Conservation (phyloP, 495 filamentous ascomycete species). For the Lichenothelia convexa region DNA sequence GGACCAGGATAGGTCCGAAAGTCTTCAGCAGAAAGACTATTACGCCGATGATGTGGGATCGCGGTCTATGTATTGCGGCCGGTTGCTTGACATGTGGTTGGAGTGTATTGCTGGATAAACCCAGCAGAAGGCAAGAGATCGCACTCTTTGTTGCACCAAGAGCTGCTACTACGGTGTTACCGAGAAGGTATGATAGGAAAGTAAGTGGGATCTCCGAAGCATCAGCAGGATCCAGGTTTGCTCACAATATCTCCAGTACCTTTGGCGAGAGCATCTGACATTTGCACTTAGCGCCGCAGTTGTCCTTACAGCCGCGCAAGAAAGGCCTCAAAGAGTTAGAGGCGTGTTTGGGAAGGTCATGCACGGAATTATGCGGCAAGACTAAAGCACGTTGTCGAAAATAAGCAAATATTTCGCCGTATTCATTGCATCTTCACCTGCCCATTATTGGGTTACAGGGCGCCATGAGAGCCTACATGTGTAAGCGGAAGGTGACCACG, state of each 20-base stretch:
- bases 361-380: conserved; percentile 9
- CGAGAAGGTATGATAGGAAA: conserved; percentile 50
- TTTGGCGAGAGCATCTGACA: conserved; percentile 55
- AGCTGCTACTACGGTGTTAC: conserved; percentile 59
- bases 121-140: conserved; percentile 54
- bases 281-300: conserved; percentile 62
- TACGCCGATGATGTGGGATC: conserved; percentile 41
- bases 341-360: conserved; percentile 48
- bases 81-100: conserved; percentile 72
- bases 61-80: conserved; percentile 52
- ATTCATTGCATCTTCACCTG: no score
- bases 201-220: no score
- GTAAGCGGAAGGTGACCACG: no score
- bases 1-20: conserved; percentile 61
- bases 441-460: no score
- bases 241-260: no score
- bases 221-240: no score
- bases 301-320: conserved; percentile 51
- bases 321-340: conserved; percentile 46
- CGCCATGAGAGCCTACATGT: no score
- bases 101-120: conserved; percentile 62
- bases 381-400: no score
- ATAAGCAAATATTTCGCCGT: no score
- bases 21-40: conserved; percentile 36
- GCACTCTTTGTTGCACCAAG: conserved; percentile 73